Conservation (phyloP, 768 basidiomycete species). For the Pholiota conissans region DNA sequence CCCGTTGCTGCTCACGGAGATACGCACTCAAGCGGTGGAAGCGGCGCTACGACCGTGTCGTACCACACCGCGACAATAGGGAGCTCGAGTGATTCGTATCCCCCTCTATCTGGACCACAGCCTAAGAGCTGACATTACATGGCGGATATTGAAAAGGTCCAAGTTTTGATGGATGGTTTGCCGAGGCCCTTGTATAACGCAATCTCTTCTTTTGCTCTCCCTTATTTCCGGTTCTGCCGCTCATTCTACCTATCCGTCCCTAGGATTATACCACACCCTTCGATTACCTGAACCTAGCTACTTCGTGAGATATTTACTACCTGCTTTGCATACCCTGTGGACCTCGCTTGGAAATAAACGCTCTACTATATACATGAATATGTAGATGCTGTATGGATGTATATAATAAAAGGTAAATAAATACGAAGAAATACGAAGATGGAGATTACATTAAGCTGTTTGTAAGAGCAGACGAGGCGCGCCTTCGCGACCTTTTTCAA, state of each 20-base stretch:
- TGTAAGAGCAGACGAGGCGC: no score
- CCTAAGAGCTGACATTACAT: not conserved
- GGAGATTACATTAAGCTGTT: no score
- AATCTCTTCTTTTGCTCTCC: not conserved
- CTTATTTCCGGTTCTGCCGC: not conserved
- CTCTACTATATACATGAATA: not conserved
- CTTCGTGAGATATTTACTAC: not conserved
- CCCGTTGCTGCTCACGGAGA: slow-evolving; percentile 8
- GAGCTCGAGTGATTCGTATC: slow-evolving; percentile 10
- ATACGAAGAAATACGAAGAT: no score
- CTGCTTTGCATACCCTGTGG: not conserved
- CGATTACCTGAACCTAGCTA: not conserved
- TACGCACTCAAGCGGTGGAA: slow-evolving; percentile 17
- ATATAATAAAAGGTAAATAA: not conserved
- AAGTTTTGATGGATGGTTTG: no score
- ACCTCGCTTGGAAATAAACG: not conserved
- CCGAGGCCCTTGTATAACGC: not conserved
- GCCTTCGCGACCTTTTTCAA: no score
- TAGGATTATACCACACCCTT: not conserved
- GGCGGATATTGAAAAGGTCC: not conserved
- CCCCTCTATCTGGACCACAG: not conserved
- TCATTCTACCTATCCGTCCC: not conserved
- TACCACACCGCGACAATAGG: slow-evolving; percentile 26
- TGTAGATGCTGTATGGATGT: not conserved
- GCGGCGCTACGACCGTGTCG: slow-evolving; percentile 18